Evolutionary conservation across 2,329 filamentous ascomycete species (phyloP), one percentile per base, ranked within the genome.

Genomic region (Orbilia ellipsospora): DNA sequence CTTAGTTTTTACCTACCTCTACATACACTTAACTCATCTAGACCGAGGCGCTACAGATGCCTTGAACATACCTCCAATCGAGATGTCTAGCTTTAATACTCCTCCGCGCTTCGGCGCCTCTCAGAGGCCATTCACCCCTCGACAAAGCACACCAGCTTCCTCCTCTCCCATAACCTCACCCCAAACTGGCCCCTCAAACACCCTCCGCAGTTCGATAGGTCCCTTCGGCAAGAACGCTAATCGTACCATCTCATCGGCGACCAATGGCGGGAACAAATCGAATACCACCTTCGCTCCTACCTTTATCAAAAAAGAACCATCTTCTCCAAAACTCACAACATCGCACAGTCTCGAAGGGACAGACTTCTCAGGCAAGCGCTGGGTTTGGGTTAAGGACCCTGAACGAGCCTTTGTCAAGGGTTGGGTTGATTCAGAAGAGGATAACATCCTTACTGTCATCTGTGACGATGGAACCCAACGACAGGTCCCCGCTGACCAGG

Each of bases 311-410:
- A 88, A 66, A 7, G 72, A 75, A n/a, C 54, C 72, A 7, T 64
- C 72, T 8, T 75, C 72, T n/a, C 72, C 72, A 4, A 69, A 64
- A 50, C 52, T 69, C 48, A 60, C 72, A 36, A 65, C 64, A 15
- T 36, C 31, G 6, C 72, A 75, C 23, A 60, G 92, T 16, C 93
- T 97, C 73, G 96, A 99, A 83, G 95, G 95, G 77, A 98, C 97
- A 82, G 95, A 99, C 85, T 98, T 99, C 82, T 99, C 95, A 0
- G 96, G 95, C 69, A 98, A 96, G 84, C 89, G 95, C 85, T 99
- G 98, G 85, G 94, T 99, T 78, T 99, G 95, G 96, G 86, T 99
- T 81, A 92, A 91, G 82, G 94, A 99, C 83, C 86, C 92, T 0
- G 88, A 94, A 80, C 87, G 87, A 66, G 95, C 95, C 0, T 99